phyloP scores from a whole-genome alignment of 495 filamentous ascomycete species.

The Articulospora tetracladia region DNA sequence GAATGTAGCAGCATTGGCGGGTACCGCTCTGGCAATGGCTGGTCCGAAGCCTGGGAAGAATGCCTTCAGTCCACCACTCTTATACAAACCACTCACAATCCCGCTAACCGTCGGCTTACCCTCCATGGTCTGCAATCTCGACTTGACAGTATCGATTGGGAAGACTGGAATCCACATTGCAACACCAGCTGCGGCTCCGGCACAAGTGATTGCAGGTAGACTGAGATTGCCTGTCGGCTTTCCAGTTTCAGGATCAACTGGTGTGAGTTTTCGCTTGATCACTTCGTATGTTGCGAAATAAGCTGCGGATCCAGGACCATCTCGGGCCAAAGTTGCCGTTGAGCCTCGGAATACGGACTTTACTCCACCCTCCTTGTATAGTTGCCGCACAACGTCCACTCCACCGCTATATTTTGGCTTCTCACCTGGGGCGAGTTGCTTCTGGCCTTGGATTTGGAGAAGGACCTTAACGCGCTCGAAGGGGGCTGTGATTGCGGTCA shows the following conservation, averaged over 20 bases:
- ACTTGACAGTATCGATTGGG: conserved; percentile 96
- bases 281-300: conserved; percentile 98
- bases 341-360: conserved; percentile 88
- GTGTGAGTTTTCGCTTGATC: conserved; percentile 84
- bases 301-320: conserved; percentile 87
- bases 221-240: conserved; percentile 71
- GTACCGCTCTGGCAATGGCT: conserved; percentile 86
- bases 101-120: conserved; percentile 80
- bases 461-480: conserved; percentile 99
- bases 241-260: conserved; percentile 70
- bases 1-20: conserved; percentile 78
- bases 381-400: conserved; percentile 88
- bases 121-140: conserved; percentile 84
- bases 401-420: conserved; percentile 91
- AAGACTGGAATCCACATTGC: conserved; percentile 99
- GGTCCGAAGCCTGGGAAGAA: conserved; percentile 98
- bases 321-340: conserved; percentile 85
- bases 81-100: conserved; percentile 74
- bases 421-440: conserved; percentile 75
- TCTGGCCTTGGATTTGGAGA: conserved; percentile 95
- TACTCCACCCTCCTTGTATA: conserved; percentile 88
- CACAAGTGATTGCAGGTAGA: conserved; percentile 75
- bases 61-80: conserved; percentile 76
- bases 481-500: conserved; percentile 95
- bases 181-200: conserved; percentile 86